phyloP scores from a whole-genome alignment of 2,329 filamentous ascomycete species.

The Byssoonygena ceratinophila region DNA sequence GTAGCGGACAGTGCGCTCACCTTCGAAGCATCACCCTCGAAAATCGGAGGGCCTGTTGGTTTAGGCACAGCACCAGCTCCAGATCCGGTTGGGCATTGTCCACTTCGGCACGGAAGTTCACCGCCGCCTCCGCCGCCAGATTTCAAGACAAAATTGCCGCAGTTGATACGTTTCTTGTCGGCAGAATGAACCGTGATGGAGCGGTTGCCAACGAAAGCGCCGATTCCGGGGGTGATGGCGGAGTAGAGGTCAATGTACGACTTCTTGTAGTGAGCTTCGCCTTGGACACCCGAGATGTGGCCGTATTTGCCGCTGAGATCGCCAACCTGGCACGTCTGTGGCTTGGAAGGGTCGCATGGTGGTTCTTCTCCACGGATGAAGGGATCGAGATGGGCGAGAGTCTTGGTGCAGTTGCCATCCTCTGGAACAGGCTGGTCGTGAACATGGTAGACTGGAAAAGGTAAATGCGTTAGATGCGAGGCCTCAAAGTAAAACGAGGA shows the following conservation, averaged over 20 bases:
- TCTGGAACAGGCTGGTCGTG: conserved; percentile 54
- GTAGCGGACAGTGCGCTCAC: conserved; percentile 8
- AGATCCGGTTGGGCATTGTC: background rate
- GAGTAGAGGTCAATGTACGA: conserved; percentile 42
- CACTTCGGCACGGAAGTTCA: background rate
- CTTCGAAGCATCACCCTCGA: conserved; percentile 6
- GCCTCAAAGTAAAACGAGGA: background rate
- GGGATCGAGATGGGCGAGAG: conserved; percentile 61
- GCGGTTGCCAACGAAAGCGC: conserved; percentile 45
- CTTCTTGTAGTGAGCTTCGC: conserved; percentile 21
- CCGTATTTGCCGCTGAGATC: conserved; percentile 68
- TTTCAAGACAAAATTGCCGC: conserved; percentile 43
- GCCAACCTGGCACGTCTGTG: conserved; percentile 62
- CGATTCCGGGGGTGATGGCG: conserved; percentile 33
- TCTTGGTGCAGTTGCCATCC: conserved; percentile 60
- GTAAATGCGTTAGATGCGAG: conserved; percentile 16
- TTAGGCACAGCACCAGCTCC: background rate
- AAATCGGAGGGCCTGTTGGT: conserved; percentile 5
- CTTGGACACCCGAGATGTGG: conserved; percentile 41
- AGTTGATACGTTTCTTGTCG: conserved; percentile 44
- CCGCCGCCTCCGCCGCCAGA: background rate
- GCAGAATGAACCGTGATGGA: conserved; percentile 45
- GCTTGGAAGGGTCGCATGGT: conserved; percentile 47
- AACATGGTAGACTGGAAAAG: conserved; percentile 53
- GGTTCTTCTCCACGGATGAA: conserved; percentile 53